phyloP scores from a whole-genome alignment of 1,284 basidiomycete species.

The Heliocybe sulcata region DNA sequence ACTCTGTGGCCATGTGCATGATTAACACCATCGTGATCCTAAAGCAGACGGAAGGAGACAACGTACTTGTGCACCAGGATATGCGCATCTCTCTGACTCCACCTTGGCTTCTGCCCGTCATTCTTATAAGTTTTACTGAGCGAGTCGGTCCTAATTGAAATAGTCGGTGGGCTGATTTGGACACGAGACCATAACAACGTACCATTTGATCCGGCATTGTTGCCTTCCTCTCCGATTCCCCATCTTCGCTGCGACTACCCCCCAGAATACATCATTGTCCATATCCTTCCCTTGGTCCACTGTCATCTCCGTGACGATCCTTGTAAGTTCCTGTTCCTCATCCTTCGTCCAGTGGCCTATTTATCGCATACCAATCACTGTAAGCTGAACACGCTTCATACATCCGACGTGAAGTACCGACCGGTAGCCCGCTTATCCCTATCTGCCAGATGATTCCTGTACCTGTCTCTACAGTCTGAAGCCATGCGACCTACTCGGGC shows the following conservation, averaged over 20 bases:
- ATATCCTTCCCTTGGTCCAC: slow-evolving; percentile 57
- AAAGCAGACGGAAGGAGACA: neutral
- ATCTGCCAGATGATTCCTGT: slow-evolving; percentile 68
- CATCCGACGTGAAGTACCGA: slow-evolving; percentile 11
- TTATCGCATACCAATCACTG: neutral
- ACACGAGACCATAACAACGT: slow-evolving; percentile 1
- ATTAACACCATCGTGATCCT: slow-evolving; percentile 2
- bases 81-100: slow-evolving; percentile 67
- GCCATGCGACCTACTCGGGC: slow-evolving; percentile 62
- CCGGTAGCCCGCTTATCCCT: slow-evolving; percentile 48
- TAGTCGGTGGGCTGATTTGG: no score
- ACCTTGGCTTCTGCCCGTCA: slow-evolving; percentile 59
- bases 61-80: slow-evolving; percentile 76
- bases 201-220: slow-evolving; percentile 86
- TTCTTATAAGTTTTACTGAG: slow-evolving; percentile 66
- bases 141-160: slow-evolving; percentile 76
- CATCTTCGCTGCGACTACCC: slow-evolving; percentile 67
- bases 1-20: slow-evolving; percentile 36
- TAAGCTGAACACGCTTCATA: neutral
- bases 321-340: slow-evolving; percentile 65
- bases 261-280: slow-evolving; percentile 79
- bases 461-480: slow-evolving; percentile 78
- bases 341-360: slow-evolving; percentile 63
- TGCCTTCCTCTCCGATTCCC: slow-evolving; percentile 65
- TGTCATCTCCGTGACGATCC: slow-evolving; percentile 68